Percentiles rank a stretch among this genome's conserved stretches.
Conservation (phyloP, 345 rosid genomes). For the Cardamine chenopodiifolia region DNA sequence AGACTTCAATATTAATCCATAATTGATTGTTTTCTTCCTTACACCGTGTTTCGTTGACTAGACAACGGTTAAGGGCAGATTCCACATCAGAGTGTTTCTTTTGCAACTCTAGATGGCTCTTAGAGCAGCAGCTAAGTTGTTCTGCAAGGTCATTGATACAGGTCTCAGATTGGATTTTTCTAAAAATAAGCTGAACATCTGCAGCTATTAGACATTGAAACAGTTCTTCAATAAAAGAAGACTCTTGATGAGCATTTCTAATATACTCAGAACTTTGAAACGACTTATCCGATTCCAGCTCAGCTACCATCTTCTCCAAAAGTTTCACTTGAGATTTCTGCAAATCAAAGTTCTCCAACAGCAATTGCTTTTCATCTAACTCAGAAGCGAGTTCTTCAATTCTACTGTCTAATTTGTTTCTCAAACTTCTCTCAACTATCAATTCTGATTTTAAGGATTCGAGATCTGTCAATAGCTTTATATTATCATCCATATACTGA, state of each 20-base stretch:
- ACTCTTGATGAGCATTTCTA: slow-evolving; percentile 31
- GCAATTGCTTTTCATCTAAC: slow-evolving; percentile 56
- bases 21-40: slow-evolving; percentile 65
- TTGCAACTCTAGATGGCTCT: slow-evolving; percentile 51
- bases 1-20: slow-evolving; percentile 46
- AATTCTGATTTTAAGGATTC: slow-evolving; percentile 54
- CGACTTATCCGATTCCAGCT: slow-evolving; percentile 62
- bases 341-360: slow-evolving; percentile 49
- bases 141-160: slow-evolving; percentile 52
- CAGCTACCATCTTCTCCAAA: slow-evolving; percentile 59
- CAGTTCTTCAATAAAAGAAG: slow-evolving; percentile 46
- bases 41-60: slow-evolving; percentile 52
- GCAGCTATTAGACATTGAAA: slow-evolving; percentile 55
- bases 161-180: slow-evolving; percentile 55
- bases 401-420: slow-evolving; percentile 47
- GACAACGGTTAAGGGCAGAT: slow-evolving; percentile 52
- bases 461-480: slow-evolving; percentile 50
- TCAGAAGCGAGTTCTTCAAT: slow-evolving; percentile 56
- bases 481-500: slow-evolving; percentile 56
- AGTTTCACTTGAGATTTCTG: slow-evolving; percentile 57
- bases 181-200: slow-evolving; percentile 54
- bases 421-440: slow-evolving; percentile 38
- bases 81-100: slow-evolving; percentile 60
- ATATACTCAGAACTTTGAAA: slow-evolving; percentile 18
- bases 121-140: slow-evolving; percentile 50